Evolutionary conservation across 768 basidiomycete genomes (phyloP).

Genomic region (Trametes cubensis): DNA sequence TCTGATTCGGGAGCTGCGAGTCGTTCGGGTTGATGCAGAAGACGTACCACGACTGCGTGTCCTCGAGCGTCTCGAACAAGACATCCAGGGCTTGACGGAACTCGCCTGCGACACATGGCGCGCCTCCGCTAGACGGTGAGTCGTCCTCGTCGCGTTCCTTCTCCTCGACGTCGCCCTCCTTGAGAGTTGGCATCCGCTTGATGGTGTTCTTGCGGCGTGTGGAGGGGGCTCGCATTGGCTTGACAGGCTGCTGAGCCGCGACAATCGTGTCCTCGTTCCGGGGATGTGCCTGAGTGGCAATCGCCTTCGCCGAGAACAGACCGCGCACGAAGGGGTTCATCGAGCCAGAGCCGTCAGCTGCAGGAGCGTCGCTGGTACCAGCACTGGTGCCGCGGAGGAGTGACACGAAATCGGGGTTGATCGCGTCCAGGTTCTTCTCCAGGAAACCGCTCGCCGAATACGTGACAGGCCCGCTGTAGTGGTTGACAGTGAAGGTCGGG

Average conservation of each 20-base stretch:
- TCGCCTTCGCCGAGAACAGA: slow-evolving; percentile 84
- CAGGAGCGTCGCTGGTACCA: slow-evolving; percentile 41
- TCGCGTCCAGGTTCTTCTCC: slow-evolving; percentile 82
- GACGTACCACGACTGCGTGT: slow-evolving; percentile 88
- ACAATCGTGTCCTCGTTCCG: slow-evolving; percentile 95
- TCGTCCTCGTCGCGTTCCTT: slow-evolving; percentile 52
- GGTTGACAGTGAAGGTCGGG: slow-evolving; percentile 88
- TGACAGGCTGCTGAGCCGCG: slow-evolving; percentile 88
- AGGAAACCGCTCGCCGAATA: slow-evolving; percentile 92
- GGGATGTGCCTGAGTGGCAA: slow-evolving; percentile 91
- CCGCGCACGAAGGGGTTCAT: slow-evolving; percentile 91
- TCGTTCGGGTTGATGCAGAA: slow-evolving; percentile 96
- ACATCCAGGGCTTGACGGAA: slow-evolving; percentile 84
- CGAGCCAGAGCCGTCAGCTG: slow-evolving; percentile 73
- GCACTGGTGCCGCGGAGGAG: slow-evolving; percentile 68
- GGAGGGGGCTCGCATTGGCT: slow-evolving; percentile 93
- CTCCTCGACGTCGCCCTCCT: slow-evolving; percentile 49
- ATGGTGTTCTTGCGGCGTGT: slow-evolving; percentile 79
- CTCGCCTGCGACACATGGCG: slow-evolving; percentile 84
- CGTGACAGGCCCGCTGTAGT: slow-evolving; percentile 88
- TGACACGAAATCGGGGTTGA: slow-evolving; percentile 92
- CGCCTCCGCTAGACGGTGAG: slow-evolving; percentile 36
- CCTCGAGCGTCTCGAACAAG: slow-evolving; percentile 84
- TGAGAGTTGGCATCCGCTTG: slow-evolving; percentile 59
- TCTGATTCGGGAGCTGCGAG: slow-evolving; percentile 89